A percentile compares a stretch with the other conserved stretches of the same genome.
Evolutionary conservation across 2,329 filamentous ascomycete genomes (phyloP).

Genomic region (Penicillium sp.): DNA sequence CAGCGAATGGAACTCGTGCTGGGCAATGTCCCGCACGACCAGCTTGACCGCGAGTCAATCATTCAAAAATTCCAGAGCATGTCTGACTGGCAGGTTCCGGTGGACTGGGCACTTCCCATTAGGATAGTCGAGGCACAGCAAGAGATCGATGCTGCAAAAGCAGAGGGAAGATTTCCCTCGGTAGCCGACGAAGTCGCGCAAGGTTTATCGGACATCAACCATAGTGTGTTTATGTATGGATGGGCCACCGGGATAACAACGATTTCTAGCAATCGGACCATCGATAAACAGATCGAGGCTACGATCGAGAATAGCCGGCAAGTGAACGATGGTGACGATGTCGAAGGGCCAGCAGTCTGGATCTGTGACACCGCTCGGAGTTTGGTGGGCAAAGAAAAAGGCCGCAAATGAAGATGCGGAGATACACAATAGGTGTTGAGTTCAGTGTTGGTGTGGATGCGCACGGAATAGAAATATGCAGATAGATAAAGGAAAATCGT

Average conservation of each 20-base stretch:
- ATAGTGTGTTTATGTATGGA: slow-evolving; percentile 72
- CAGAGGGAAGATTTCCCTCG: slow-evolving; percentile 49
- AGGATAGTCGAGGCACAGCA: slow-evolving; percentile 56
- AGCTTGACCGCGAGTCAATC: slow-evolving; percentile 36
- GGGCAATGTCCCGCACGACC: slow-evolving; percentile 47
- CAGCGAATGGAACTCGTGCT: slow-evolving; percentile 64
- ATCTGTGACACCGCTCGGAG: slow-evolving; percentile 67
- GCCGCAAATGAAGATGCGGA: slow-evolving; percentile 35
- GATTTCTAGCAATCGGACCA: slow-evolving; percentile 71
- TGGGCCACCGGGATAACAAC: slow-evolving; percentile 69
- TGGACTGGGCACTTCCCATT: slow-evolving; percentile 65
- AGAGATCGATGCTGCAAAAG: slow-evolving; percentile 35
- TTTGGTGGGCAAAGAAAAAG: slow-evolving; percentile 69
- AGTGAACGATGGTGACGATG: slow-evolving; percentile 52
- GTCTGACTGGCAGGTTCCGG: slow-evolving; percentile 60
- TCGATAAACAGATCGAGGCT: slow-evolving; percentile 67
- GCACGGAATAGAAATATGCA: slow-evolving; percentile 2
- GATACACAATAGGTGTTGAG: not conserved
- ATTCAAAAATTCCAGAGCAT: slow-evolving; percentile 47
- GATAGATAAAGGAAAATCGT: not conserved
- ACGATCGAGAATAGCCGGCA: slow-evolving; percentile 59
- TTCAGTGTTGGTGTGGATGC: not conserved
- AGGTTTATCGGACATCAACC: slow-evolving; percentile 64
- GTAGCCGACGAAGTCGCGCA: slow-evolving; percentile 49
- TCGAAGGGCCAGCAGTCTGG: slow-evolving; percentile 66